phyloP scores from a whole-genome alignment of 495 filamentous ascomycete species.

The Penicillium ucsense region DNA sequence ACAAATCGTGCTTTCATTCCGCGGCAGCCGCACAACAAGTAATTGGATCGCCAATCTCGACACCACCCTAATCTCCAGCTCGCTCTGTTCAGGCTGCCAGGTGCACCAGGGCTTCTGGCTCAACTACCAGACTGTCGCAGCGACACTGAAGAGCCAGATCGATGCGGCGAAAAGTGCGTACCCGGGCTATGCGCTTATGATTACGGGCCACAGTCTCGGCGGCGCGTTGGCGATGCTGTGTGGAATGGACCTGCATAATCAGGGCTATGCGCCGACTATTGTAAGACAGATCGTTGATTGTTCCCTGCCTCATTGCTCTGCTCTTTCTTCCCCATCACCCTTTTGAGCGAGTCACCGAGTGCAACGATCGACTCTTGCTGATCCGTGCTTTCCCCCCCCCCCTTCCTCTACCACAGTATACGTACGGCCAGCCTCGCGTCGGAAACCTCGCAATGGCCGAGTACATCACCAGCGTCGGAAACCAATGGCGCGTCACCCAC shows the following conservation, averaged over 20 bases:
- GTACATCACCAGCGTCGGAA: constrained; percentile 38
- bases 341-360: not conserved
- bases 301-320: too few species aligned
- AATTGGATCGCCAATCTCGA: not conserved
- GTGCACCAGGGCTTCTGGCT: constrained; percentile 43
- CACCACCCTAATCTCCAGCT: not conserved
- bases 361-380: not conserved
- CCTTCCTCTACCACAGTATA: constrained; percentile 31
- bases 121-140: constrained; percentile 33
- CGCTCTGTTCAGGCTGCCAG: constrained; percentile 37
- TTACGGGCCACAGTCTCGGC: constrained; percentile 57
- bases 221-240: constrained; percentile 51
- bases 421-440: constrained; percentile 54
- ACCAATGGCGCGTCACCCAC: constrained; percentile 56
- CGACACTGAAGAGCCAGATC: constrained; percentile 27
- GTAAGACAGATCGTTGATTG: constrained; percentile 3
- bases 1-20: constrained; percentile 53
- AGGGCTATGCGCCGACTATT: constrained; percentile 22
- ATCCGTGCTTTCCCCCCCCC: too few species aligned
- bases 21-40: constrained; percentile 8
- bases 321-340: not conserved
- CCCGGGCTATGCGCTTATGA: constrained; percentile 41
- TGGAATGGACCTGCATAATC: constrained; percentile 42
- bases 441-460: constrained; percentile 44
- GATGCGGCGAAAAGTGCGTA: constrained; percentile 20